Evolutionary conservation across 805 yeast genomes (phyloP).

Genomic region (Ogataea sp.): DNA sequence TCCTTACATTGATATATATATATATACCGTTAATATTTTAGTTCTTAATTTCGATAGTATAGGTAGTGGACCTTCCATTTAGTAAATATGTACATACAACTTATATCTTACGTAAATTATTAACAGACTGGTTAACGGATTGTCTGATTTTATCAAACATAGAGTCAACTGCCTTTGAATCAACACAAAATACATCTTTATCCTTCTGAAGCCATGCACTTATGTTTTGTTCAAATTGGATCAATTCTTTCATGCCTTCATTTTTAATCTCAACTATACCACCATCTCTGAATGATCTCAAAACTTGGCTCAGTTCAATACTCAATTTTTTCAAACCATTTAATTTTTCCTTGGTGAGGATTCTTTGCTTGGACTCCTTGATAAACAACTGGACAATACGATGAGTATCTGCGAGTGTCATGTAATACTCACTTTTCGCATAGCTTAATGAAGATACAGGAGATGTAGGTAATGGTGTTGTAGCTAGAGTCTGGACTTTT

Average conservation of each 20-base stretch:
- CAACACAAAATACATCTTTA: constrained; percentile 9
- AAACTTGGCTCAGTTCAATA: constrained; percentile 1
- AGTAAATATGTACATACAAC: too few relatives aligned
- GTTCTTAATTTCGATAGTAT: too few relatives aligned
- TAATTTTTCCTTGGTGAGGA: not conserved
- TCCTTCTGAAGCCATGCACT: constrained; percentile 13
- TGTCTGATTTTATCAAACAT: constrained; percentile 7
- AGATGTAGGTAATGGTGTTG: not conserved
- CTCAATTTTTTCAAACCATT: not conserved
- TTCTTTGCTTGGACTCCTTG: not conserved
- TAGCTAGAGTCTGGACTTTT: not conserved
- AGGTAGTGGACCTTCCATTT: too few relatives aligned
- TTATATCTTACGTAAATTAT: constrained; percentile 7
- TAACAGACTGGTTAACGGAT: constrained; percentile 9
- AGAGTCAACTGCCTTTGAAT: constrained; percentile 5
- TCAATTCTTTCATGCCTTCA: constrained; percentile 6
- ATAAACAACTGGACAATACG: constrained; percentile 11
- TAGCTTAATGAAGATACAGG: not conserved
- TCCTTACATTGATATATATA: too few relatives aligned
- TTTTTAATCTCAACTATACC: constrained; percentile 9
- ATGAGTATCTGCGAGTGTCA: constrained; percentile 14
- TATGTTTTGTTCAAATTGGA: constrained; percentile 2
- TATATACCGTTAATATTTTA: too few relatives aligned
- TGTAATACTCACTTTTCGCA: constrained; percentile 10
- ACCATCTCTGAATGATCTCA: constrained; percentile 9